Evolutionary conservation across 108 stramenopile genomes (phyloP), one percentile per base, ranked within the genome.

Genomic region (Aurantiochytrium sp.): DNA sequence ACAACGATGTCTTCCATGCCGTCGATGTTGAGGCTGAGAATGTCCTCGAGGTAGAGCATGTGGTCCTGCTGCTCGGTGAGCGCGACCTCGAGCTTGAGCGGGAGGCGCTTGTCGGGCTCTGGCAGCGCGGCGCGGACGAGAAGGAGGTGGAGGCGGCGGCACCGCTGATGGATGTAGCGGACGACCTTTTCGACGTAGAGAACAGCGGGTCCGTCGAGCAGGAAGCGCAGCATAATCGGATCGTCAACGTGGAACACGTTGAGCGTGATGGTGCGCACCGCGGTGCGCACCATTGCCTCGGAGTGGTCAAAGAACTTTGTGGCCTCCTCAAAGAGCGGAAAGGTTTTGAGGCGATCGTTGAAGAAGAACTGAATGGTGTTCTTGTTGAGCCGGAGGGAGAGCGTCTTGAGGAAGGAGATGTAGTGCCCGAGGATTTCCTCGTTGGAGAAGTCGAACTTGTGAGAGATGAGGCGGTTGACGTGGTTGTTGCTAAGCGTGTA

Each of bases 341-440:
- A 88, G 4, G 48, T 52, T 19, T 55, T 1, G 21, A 32, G 48
- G 12, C 68, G 37, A 0, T 87, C 85, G 55, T 37, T 39, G 42
- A 52, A 21, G 89, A 86, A 68, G 88, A 91, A 91, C 54, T 90
- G 89, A 4, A 91, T 89, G 15, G 91, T 92, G 45, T 50, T 52
- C 34, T 87, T 32, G 87, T 91, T 88, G 41, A 92, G 87, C 12
- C 90, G 87, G 12, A 92, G 85, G 12, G 90, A 88, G 17, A 92
- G 90, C 36, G 89, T 86, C 87, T 91, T 91, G 55, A 91, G 55
- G 59, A 92, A 86, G 53, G 89, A 85, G 39, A 89, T 88, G 87
- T 68, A 90, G 88, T 90, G 73, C 45, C 73, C 89, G n/a, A 90
- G 41, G 27, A 91, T 30, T 37, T 92, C 91, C 55, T 91, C 91